A percentile compares a stretch with the other conserved stretches of the same genome.
Conservation (phyloP, 2,329 filamentous ascomycete species). For the Aureobasidium vineae region DNA sequence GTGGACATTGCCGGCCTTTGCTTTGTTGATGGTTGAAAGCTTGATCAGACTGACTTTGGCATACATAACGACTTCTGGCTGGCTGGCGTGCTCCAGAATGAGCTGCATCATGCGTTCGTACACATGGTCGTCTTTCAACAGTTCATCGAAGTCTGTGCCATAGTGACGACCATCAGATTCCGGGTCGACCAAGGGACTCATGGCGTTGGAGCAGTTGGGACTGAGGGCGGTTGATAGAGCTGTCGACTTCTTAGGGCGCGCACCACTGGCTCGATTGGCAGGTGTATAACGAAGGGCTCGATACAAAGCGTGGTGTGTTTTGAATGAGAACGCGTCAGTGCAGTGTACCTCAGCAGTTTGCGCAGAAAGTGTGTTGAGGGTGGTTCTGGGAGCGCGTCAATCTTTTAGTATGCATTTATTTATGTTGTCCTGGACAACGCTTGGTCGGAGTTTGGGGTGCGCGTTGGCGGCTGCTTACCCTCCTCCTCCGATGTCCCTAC, state of each 20-base stretch:
- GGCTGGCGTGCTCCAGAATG: neutral
- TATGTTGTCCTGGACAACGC: neutral
- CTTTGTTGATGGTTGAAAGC: neutral
- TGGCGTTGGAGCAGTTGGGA: neutral
- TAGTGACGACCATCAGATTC: neutral
- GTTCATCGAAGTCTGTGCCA: neutral
- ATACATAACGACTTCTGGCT: neutral
- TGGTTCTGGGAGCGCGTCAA: neutral
- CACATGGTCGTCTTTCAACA: neutral
- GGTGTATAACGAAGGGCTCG: no score
- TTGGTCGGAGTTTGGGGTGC: no score
- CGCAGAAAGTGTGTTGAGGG: neutral
- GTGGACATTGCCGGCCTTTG: neutral
- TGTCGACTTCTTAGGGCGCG: no score
- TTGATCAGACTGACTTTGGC: neutral
- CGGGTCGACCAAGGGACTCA: neutral
- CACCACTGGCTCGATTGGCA: no score
- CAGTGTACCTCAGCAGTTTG: no score
- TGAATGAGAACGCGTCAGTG: no score
- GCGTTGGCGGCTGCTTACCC: no score
- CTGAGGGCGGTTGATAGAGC: neutral
- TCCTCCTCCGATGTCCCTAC: no score
- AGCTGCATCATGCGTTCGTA: neutral
- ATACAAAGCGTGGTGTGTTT: no score
- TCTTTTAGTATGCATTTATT: neutral